These are phyloP conservation scores for Talaromyces borbonicus DNA, from an alignment of 495 filamentous ascomycete species.

Conservation along the genomic window DNA sequence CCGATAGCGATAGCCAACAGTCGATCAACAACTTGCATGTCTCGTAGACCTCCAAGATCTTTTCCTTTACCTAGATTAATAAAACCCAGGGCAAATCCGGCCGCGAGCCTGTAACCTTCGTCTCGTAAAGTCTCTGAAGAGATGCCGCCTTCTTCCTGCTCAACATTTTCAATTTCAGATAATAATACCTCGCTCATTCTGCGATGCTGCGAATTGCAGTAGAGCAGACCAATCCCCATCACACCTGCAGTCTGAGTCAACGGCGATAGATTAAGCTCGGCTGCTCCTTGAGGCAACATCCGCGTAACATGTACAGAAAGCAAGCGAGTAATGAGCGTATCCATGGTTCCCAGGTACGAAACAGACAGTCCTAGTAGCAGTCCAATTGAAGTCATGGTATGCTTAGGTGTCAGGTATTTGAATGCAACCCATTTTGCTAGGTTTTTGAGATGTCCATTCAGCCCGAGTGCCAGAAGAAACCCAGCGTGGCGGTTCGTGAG, in stretches of 20 bases:
- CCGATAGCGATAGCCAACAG: slow-evolving; percentile 75
- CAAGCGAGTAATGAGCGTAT: slow-evolving; percentile 84
- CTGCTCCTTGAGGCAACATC: slow-evolving; percentile 83
- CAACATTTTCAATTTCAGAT: slow-evolving; percentile 85
- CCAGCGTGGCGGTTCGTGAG: slow-evolving; percentile 90
- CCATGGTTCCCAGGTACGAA: slow-evolving; percentile 93
- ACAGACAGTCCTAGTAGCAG: slow-evolving; percentile 85
- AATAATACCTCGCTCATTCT: slow-evolving; percentile 99
- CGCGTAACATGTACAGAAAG: slow-evolving; percentile 95
- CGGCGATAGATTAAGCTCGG: slow-evolving; percentile 86
- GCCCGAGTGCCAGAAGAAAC: slow-evolving; percentile 81
- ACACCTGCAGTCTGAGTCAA: slow-evolving; percentile 94
- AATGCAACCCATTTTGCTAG: slow-evolving; percentile 98
- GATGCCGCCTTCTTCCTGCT: slow-evolving; percentile 56
- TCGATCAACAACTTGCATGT: slow-evolving; percentile 88
- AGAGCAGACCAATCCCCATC: slow-evolving; percentile 93
- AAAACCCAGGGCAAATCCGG: slow-evolving; percentile 85
- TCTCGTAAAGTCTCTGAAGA: slow-evolving; percentile 66
- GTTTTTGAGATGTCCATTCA: slow-evolving; percentile 88
- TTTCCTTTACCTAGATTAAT: slow-evolving; percentile 90
- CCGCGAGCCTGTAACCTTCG: slow-evolving; percentile 89
- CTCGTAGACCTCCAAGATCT: slow-evolving; percentile 78
- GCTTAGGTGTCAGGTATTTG: slow-evolving; percentile 96
- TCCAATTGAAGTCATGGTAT: slow-evolving; percentile 97
- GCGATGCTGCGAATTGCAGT: slow-evolving; percentile 91